Conservation (phyloP, 176 grass and related monocot genomes). For the Cenchrus purpureus region DNA sequence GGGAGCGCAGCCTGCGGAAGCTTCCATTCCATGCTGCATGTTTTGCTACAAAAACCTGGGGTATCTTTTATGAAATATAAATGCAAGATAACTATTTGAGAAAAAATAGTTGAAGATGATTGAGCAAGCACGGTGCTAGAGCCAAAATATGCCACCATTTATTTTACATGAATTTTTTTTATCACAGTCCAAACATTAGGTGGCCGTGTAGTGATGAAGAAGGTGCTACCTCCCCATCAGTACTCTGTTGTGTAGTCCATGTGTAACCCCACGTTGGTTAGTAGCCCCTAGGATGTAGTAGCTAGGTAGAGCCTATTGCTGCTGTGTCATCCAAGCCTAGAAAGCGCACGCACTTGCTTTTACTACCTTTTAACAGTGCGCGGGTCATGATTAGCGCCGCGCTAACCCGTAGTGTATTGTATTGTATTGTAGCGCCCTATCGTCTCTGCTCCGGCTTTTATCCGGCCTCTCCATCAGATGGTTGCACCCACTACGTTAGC, state of each 20-base stretch:
- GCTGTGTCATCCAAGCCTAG: too few species aligned
- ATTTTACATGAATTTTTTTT: too few species aligned
- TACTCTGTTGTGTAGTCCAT: too few species aligned
- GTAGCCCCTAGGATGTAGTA: neutral
- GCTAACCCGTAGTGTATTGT: neutral
- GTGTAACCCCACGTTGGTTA: neutral
- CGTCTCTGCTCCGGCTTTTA: neutral
- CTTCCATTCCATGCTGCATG: neutral
- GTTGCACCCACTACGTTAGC: neutral
- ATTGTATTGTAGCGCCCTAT: neutral
- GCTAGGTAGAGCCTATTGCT: too few species aligned
- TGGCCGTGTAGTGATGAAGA: neutral
- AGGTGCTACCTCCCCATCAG: neutral
- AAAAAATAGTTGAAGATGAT: neutral
- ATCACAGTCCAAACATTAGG: neutral
- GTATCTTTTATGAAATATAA: neutral
- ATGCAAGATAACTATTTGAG: neutral
- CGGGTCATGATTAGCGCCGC: slow-evolving; percentile 17
- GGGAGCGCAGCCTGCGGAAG: neutral
- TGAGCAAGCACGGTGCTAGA: neutral
- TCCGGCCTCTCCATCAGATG: neutral
- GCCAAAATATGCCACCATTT: neutral
- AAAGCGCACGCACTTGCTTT: neutral
- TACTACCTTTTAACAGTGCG: neutral
- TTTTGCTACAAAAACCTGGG: neutral